These are phyloP conservation scores for Suillus discolor DNA, from an alignment of 768 basidiomycete species.

Conservation along the genomic window DNA sequence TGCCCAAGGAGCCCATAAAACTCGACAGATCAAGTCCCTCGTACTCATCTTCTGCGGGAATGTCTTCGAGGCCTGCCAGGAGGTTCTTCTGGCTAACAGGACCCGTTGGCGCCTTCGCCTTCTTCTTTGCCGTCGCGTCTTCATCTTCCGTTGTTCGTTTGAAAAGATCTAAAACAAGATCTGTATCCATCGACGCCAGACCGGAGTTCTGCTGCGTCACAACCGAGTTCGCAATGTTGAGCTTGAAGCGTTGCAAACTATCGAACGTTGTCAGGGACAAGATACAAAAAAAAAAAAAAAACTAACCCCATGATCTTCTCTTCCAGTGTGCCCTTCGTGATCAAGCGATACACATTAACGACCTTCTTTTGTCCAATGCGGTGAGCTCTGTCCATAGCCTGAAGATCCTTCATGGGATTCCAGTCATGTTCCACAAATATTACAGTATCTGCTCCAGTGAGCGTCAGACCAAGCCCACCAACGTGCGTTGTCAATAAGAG, in stretches of 20 bases:
- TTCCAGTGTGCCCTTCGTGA: slow-evolving; percentile 95
- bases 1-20: slow-evolving; percentile 85
- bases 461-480: slow-evolving; percentile 91
- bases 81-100: slow-evolving; percentile 79
- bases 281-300: background rate
- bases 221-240: slow-evolving; percentile 96
- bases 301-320: slow-evolving; percentile 99
- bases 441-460: slow-evolving; percentile 98
- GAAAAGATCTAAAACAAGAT: slow-evolving; percentile 95
- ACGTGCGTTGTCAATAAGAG: slow-evolving; percentile 95
- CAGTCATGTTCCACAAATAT: slow-evolving; percentile 99
- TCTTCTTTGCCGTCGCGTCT: slow-evolving; percentile 56
- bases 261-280: slow-evolving; percentile 12
- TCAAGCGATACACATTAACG: slow-evolving; percentile 96
- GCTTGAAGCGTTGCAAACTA: slow-evolving; percentile 93
- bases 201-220: slow-evolving; percentile 98
- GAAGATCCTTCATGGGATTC: slow-evolving; percentile 99
- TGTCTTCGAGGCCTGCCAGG: slow-evolving; percentile 86
- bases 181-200: slow-evolving; percentile 94
- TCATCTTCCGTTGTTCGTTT: slow-evolving; percentile 75
- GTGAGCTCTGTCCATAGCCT: slow-evolving; percentile 99
- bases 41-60: slow-evolving; percentile 93
- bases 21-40: slow-evolving; percentile 81
- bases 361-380: slow-evolving; percentile 98
- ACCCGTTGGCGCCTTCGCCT: slow-evolving; percentile 54